These are phyloP conservation scores for Botrytis byssoidea DNA, from an alignment of 2,329 filamentous ascomycete species.

Conservation along the genomic window DNA sequence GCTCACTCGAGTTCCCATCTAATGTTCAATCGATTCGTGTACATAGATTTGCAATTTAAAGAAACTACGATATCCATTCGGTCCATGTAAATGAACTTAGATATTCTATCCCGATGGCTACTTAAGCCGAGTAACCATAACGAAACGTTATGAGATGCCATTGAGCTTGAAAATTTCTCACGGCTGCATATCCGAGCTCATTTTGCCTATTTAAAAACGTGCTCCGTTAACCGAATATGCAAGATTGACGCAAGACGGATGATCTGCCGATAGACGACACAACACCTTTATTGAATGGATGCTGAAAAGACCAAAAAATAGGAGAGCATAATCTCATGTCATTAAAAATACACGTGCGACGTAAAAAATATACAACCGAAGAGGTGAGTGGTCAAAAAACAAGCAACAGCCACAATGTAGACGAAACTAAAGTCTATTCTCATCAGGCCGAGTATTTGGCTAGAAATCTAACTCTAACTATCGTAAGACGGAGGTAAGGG, in stretches of 20 bases:
- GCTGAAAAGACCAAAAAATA: background rate
- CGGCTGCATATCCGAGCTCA: background rate
- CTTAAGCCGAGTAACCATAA: background rate
- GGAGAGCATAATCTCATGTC: background rate
- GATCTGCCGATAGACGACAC: background rate
- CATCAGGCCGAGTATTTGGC: background rate
- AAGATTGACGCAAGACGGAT: background rate
- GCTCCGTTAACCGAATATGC: background rate
- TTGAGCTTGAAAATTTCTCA: background rate
- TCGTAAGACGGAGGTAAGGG: background rate
- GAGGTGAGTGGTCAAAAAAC: conserved; percentile 4
- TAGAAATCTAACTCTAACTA: background rate
- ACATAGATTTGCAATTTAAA: background rate
- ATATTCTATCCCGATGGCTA: background rate
- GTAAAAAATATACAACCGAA: background rate
- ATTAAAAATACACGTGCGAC: background rate
- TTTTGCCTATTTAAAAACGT: background rate
- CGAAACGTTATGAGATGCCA: background rate
- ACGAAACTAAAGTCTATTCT: conserved; percentile 1
- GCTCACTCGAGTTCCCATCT: background rate
- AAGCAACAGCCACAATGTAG: background rate
- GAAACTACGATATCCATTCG: background rate
- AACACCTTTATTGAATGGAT: background rate
- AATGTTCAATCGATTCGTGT: background rate
- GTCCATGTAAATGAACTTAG: background rate